phyloP scores from a whole-genome alignment of 2,329 filamentous ascomycete genomes.

The Claviceps pusilla region DNA sequence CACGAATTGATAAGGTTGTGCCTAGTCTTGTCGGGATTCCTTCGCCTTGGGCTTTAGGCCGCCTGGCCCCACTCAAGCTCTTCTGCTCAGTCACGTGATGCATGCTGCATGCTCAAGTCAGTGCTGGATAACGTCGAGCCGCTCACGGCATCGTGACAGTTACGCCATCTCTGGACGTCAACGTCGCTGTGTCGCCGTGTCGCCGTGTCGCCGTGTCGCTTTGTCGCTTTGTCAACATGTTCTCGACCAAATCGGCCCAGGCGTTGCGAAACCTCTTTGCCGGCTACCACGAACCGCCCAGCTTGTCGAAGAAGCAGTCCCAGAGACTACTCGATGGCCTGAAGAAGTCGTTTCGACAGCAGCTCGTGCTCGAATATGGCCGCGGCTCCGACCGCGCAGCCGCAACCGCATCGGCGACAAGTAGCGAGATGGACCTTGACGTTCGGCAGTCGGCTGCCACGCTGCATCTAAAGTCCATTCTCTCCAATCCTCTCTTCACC shows the following conservation, averaged over 20 bases:
- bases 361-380: constrained; percentile 44
- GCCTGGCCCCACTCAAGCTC: no score
- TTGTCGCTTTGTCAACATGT: constrained; percentile 14
- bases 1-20: no score
- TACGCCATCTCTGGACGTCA: neutral
- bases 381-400: constrained; percentile 18
- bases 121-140: no score
- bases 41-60: neutral
- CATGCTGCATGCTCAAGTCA: neutral
- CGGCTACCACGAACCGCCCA: constrained; percentile 35
- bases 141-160: no score
- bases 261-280: constrained; percentile 26
- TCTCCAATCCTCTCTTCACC: constrained; percentile 41
- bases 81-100: neutral
- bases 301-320: constrained; percentile 34
- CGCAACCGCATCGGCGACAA: constrained; percentile 8
- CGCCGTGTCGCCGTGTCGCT: no score
- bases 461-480: constrained; percentile 39
- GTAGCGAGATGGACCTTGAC: constrained; percentile 8
- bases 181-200: neutral
- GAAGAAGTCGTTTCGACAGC: constrained; percentile 40
- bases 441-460: constrained; percentile 24
- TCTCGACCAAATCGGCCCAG: constrained; percentile 22
- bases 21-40: neutral
- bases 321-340: constrained; percentile 40